Evolutionary conservation across 495 filamentous ascomycete species (phyloP).

Genomic region (Schizothecium vesticola): DNA sequence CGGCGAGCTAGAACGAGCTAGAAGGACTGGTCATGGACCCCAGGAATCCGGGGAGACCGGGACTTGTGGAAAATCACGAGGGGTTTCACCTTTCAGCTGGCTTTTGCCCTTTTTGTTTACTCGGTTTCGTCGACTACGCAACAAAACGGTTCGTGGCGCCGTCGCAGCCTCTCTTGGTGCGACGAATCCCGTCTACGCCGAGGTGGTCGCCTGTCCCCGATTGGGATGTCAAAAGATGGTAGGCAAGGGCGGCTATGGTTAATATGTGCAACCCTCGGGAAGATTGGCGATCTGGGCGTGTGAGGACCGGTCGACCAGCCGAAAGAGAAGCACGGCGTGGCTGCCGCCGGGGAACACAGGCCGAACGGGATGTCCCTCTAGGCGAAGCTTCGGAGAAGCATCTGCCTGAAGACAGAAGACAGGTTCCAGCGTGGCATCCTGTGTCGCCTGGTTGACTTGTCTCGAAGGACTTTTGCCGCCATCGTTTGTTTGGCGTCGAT

Average conservation of each 20-base stretch:
- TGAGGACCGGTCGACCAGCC: not conserved
- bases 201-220: not conserved
- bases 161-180: not conserved
- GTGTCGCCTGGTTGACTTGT: slow-evolving; percentile 5
- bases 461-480: slow-evolving; percentile 19
- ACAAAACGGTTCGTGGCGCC: not conserved
- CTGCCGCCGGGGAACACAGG: not conserved
- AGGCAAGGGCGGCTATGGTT: not conserved
- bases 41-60: not conserved
- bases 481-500: slow-evolving; percentile 3
- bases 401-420: slow-evolving; percentile 3
- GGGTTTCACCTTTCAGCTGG: not conserved
- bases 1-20: not conserved
- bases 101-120: not conserved
- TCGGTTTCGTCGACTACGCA: not conserved
- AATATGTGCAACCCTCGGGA: not conserved
- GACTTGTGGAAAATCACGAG: not conserved
- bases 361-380: not conserved
- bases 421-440: slow-evolving; percentile 1
- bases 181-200: not conserved
- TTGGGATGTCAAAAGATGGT: not conserved
- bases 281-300: not conserved
- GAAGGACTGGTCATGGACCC: not conserved
- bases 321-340: not conserved
- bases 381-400: slow-evolving; percentile 1